Base-by-base conservation (phyloP, 2,329 filamentous ascomycete genomes). In the Epichloe sibirici region DNA sequence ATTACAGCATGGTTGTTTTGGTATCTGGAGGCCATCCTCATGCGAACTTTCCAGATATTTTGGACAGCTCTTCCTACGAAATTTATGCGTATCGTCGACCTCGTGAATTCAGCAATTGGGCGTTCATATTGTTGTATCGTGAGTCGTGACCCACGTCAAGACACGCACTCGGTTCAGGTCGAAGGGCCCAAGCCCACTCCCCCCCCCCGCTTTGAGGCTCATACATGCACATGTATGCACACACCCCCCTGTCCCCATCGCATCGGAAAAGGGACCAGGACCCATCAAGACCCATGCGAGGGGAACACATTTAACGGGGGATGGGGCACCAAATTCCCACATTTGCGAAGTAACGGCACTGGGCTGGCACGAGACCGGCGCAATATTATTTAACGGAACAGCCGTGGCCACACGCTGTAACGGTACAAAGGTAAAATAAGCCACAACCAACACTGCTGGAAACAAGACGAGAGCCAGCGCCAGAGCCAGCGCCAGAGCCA, bases 181-280 rank as follows among this genome's bases (percentile, higher is more conserved):
- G 21, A 34, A 46, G 40, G 28, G 35, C 49, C 40, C 34, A 21
- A 21, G 28, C 42, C 46, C 34, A 25, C 37, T 11, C n/a, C n/a
- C n/a, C 15, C 40, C 37, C n/a, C 31, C 23, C 43, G n/a, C 34
- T 47, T 37, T 9, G 35, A 31, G 5, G 17, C 39, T 40, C 46
- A 44, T 25, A 48, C 21, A 39, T 23, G 25, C n/a, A 13, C 46
- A 39, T 35, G 2, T 28, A 45, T 40, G 34, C 51, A 45, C 51
- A 45, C 47, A 23, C 51, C 51, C 51, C 51, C 47, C 35, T 42
- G 37, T 45, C 47, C 45, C 52, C 52, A 51, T 38, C 23, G 48
- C 49, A 51, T 54, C 49, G 52, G 48, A 49, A 38, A 48, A 45
- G 49, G 39, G 40, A 45, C 44, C 38, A 51, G 44, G 42, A 12